A percentile compares a stretch with the other conserved stretches of the same genome.
Evolutionary conservation across 495 filamentous ascomycete species (phyloP).

Genomic region (Lasiosphaeris hirsuta): DNA sequence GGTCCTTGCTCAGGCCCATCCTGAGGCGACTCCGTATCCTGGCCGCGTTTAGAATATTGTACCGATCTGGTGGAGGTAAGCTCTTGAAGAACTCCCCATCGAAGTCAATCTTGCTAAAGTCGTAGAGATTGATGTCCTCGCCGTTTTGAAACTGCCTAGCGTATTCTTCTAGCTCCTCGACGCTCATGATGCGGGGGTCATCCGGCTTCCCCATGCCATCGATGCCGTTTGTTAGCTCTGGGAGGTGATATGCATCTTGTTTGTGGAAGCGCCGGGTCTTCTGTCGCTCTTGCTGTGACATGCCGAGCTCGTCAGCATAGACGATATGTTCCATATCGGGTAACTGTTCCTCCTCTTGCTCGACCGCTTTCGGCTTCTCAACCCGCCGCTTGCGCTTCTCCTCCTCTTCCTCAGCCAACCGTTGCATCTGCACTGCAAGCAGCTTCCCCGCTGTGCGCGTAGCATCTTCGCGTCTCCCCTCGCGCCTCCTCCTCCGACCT

Average conservation of each 20-base stretch:
- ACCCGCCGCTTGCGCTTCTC: constrained; percentile 55
- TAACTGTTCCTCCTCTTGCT: constrained; percentile 61
- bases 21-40: constrained; percentile 78
- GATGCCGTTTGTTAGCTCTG: constrained; percentile 71
- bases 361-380: constrained; percentile 15
- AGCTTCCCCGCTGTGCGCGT: constrained; percentile 83
- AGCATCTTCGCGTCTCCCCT: constrained; percentile 91
- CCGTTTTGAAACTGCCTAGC: constrained; percentile 86
- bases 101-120: constrained; percentile 98
- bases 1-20: constrained; percentile 96
- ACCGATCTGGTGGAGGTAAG: constrained; percentile 83
- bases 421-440: constrained; percentile 88
- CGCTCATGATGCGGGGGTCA: constrained; percentile 91
- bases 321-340: constrained; percentile 65
- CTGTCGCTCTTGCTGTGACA: constrained; percentile 72
- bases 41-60: constrained; percentile 95
- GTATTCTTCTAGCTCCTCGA: constrained; percentile 90
- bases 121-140: constrained; percentile 96
- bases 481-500: constrained; percentile 70
- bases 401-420: constrained; percentile 78
- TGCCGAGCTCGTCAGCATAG: constrained; percentile 83
- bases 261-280: constrained; percentile 77
- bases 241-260: constrained; percentile 91
- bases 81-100: constrained; percentile 89
- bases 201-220: constrained; percentile 83